phyloP scores from a whole-genome alignment of 2,329 filamentous ascomycete species.

The Ophiosphaerella korrae region DNA sequence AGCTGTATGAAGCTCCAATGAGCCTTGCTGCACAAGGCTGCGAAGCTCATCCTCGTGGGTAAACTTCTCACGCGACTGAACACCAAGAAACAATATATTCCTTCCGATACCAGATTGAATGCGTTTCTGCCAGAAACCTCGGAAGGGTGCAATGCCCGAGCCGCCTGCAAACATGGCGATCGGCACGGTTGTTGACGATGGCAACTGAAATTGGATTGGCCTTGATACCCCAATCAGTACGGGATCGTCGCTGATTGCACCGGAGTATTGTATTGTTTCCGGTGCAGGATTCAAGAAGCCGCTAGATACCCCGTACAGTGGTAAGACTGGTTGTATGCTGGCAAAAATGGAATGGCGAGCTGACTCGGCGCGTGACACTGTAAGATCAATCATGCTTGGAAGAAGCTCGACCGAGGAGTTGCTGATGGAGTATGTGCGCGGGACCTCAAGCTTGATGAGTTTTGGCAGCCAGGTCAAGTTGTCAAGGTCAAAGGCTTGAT shows the following conservation, averaged over 20 bases:
- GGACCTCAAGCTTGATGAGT: constrained; percentile 56
- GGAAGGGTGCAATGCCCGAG: constrained; percentile 60
- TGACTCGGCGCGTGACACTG: constrained; percentile 55
- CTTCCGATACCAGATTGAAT: constrained; percentile 49
- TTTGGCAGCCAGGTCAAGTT: constrained; percentile 55
- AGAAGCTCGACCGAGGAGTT: constrained; percentile 57
- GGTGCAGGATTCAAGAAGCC: constrained; percentile 57
- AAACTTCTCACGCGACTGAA: constrained; percentile 60
- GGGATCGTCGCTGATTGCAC: constrained; percentile 50
- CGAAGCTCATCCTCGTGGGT: constrained; percentile 58
- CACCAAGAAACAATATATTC: constrained; percentile 59
- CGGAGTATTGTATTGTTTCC: constrained; percentile 35
- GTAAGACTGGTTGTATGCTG: constrained; percentile 47
- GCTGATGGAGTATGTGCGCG: constrained; percentile 60
- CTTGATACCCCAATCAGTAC: constrained; percentile 58
- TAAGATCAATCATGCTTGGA: constrained; percentile 57
- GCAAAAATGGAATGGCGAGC: constrained; percentile 34
- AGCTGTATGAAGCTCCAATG: constrained; percentile 59
- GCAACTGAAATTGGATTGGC: constrained; percentile 59
- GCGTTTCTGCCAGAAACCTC: constrained; percentile 60
- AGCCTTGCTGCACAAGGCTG: constrained; percentile 52
- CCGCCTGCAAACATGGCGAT: constrained; percentile 61
- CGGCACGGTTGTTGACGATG: constrained; percentile 55
- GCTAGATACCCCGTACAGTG: constrained; percentile 56
- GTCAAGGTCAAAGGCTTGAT: constrained; percentile 54